These are phyloP conservation scores for Helichrysum umbraculigerum DNA, from an alignment of 129 eudicot genomes.

Conservation along the genomic window DNA sequence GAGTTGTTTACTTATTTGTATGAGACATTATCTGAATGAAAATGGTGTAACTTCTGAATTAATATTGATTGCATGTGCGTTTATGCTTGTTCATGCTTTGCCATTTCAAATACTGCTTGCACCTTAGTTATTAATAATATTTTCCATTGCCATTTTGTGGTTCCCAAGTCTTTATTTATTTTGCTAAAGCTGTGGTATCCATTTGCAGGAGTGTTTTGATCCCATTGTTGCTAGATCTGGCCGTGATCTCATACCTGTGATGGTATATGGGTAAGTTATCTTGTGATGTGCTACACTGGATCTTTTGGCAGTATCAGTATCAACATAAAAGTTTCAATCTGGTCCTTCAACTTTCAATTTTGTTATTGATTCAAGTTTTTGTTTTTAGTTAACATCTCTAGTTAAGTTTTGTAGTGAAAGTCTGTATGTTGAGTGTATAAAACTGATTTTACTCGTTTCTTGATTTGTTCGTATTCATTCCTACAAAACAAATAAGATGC, in stretches of 20 bases:
- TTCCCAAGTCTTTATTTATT: background rate
- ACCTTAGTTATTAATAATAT: background rate
- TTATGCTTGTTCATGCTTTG: too few species aligned
- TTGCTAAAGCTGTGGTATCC: constrained; percentile 10
- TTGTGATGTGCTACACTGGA: background rate
- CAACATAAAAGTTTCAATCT: background rate
- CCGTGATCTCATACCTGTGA: constrained; percentile 94
- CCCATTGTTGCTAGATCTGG: constrained; percentile 89
- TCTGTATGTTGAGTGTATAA: background rate
- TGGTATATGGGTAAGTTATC: constrained; percentile 92
- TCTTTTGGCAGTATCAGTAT: background rate
- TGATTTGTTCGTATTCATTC: background rate
- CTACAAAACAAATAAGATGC: constrained; percentile 7
- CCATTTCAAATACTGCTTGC: too few species aligned
- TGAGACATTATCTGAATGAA: too few species aligned
- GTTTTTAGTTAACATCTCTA: constrained; percentile 8
- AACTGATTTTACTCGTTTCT: background rate
- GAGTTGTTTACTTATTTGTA: too few species aligned
- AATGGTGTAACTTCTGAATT: background rate
- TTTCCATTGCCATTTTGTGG: background rate
- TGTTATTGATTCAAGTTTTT: background rate
- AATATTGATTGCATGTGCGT: background rate
- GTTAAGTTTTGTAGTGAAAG: background rate
- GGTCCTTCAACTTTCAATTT: background rate
- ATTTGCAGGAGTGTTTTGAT: constrained; percentile 86